phyloP scores from a whole-genome alignment of 148 eudicot species.

The Dianthus caryophyllus region DNA sequence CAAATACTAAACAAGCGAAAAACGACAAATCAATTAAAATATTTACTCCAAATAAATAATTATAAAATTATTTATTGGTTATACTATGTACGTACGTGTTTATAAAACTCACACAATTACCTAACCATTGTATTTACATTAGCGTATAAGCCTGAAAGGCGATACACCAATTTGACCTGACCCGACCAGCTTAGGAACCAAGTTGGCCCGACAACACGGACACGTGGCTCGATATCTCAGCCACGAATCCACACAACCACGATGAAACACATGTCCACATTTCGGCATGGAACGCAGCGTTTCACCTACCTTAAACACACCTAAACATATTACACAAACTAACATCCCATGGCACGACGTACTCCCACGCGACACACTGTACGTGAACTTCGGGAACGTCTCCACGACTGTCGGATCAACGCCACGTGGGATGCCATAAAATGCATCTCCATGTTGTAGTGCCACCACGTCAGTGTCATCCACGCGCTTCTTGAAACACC shows the following conservation, averaged over 20 bases:
- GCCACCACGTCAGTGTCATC: background rate
- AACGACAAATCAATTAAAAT: too few relatives aligned
- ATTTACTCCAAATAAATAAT: too few relatives aligned
- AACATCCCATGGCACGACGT: conserved; percentile 24
- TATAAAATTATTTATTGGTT: background rate
- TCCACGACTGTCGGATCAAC: conserved; percentile 30
- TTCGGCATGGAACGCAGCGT: conserved; percentile 32
- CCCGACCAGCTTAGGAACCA: conserved; percentile 8
- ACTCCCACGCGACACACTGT: conserved; percentile 19
- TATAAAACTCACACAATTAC: too few relatives aligned
- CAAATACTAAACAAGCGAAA: too few relatives aligned
- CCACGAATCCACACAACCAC: conserved; percentile 31
- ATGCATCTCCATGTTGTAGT: conserved; percentile 12
- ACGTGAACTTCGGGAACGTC: conserved; percentile 17
- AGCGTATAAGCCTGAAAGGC: conserved; percentile 21
- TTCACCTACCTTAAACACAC: conserved; percentile 25
- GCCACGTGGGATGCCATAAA: conserved; percentile 22
- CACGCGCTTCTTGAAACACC: conserved; percentile 17
- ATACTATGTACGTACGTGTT: too few relatives aligned
- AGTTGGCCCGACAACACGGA: conserved; percentile 30
- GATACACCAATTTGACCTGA: conserved; percentile 5
- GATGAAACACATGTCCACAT: conserved; percentile 33
- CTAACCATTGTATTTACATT: background rate
- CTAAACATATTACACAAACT: conserved; percentile 36
- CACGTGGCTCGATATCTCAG: conserved; percentile 30